phyloP scores from a whole-genome alignment of 192 early-diverging fungal species.

The Coemansia umbellata region DNA sequence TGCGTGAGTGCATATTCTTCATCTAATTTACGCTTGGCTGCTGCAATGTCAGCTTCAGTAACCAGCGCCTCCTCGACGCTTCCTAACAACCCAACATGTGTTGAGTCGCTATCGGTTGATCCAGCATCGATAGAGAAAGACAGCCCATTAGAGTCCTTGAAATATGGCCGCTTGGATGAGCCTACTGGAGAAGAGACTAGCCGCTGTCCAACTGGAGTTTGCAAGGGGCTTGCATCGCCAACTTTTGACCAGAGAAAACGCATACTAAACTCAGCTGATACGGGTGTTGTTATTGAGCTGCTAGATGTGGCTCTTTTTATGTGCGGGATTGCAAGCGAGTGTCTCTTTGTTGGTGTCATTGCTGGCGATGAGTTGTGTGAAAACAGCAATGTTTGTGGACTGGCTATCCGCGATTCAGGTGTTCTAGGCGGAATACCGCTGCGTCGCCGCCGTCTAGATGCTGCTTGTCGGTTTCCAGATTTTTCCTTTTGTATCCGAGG shows the following conservation, averaged over 20 bases:
- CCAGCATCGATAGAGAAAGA: neutral
- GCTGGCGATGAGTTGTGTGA: neutral
- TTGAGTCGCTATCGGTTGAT: neutral
- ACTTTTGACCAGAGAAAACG: constrained; percentile 16
- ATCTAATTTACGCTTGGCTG: constrained; percentile 30
- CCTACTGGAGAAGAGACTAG: neutral
- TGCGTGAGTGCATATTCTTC: constrained; percentile 31
- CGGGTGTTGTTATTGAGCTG: neutral
- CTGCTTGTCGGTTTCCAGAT: neutral
- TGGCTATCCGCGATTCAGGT: constrained; percentile 30
- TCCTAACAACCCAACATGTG: constrained; percentile 20
- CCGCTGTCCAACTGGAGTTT: constrained; percentile 11
- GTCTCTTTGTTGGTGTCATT: neutral
- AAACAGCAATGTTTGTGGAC: constrained; percentile 1
- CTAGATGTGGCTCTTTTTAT: neutral
- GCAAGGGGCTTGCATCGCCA: constrained; percentile 5
- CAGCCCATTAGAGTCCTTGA: neutral
- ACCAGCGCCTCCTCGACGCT: constrained; percentile 39
- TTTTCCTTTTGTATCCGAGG: constrained; percentile 7
- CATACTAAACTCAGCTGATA: constrained; percentile 1
- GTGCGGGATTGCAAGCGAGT: neutral
- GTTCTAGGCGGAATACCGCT: constrained; percentile 25
- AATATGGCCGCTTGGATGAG: neutral
- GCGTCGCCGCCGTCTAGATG: constrained; percentile 1
- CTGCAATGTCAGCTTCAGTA: constrained; percentile 28